Base-by-base conservation (phyloP, 768 basidiomycete genomes). In the Boletus subcaerulescens region DNA sequence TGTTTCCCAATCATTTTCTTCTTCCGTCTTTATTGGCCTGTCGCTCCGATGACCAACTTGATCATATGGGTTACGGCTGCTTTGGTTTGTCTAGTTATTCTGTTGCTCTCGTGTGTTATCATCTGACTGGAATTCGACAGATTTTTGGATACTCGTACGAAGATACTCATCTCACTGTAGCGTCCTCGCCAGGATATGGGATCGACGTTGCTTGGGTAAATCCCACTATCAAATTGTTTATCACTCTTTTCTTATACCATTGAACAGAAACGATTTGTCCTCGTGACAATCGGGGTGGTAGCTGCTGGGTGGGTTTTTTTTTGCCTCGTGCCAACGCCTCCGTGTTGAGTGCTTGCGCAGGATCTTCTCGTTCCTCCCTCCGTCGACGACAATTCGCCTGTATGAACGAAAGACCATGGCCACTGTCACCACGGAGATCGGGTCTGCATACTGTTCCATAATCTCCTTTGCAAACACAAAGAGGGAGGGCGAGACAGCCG, bases 91-190 rank as follows among this genome's bases (percentile, higher is more conserved):
- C 9, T n/a, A 17, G 9, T 15, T 14, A 38, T n/a, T 13, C 4
- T 38, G 17, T 39, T 6, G 11, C 20, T 18, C 15, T 8, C 20
- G 26, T 49, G n/a, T 29, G 41, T 48, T 7, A n/a, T 12, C 6
- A 14, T 24, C 32, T 56, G 31, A 50, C 41, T 29, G 17, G 13
- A 45, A 18, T 40, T 22, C 9, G 0, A 47, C 42, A 88, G 87
- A 79, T 90, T 0, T 63, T 89, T 40, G 89, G 88, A 3, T 90
- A 85, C 67, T 90, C 87, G 11, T 89, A 86, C 70, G 79, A 85
- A 66, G 82, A 87, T 66, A 69, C 74, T 0, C 78, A 82, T 59
- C 69, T 83, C 33, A 22, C 63, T 3, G 35, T 74, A n/a, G 72
- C 81, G 42, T 77, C 74, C 26, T 81, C 77, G 31, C 81, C 77